Evolutionary conservation across 345 rosid genomes (phyloP), one percentile per base, ranked within the genome.

Genomic region (Citrus cavaleriei): DNA sequence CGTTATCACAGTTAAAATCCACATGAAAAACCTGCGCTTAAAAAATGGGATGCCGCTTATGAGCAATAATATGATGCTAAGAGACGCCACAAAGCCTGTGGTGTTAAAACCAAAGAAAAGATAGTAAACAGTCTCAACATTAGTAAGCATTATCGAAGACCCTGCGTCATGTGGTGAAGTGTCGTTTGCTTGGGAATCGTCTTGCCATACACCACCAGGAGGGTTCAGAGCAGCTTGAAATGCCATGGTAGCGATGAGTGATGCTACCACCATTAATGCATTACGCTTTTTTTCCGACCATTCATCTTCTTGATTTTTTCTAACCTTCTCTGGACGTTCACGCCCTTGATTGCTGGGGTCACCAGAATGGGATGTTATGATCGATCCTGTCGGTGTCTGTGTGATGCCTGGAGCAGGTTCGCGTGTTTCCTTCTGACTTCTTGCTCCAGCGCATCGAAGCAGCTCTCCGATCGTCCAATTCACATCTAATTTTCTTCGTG

Each of bases 211-310:
- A 55, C 87, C 83, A 2, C 78, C 82, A 4, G 83, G 84, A 4
- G 87, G 87, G 1, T 71, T 66, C 18, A 79, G 21, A 0, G 71
- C 76, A 4, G 77, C 87, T 73, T 84, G 86, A 71, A 84, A 84
- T 21, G 84, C 84, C 62, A 78, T 79, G 78, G 84, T 78, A 3
- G 87, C 81, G 19, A 79, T 81, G 34, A 84, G 81, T 16, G 87
- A 84, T 68, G 87, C 78, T 42, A 81, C 87, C 19, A 79, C 80
- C 81, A 84, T 84, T 24, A 78, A 63, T n/a, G 82, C 68, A 18
- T 64, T 78, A 9, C 78, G 37, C 24, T 68, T 79, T n/a, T 75
- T 65, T 30, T 24, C 60, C 5, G 57, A 12, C 70, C 77, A 42
- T 4, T 58, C 46, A 10, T 27, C 5, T 3, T 10, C 51, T 42